Percentiles rank a stretch among this genome's conserved stretches.
Conservation (phyloP, 495 filamentous ascomycete genomes). For the Penicillium longicatenatum region DNA sequence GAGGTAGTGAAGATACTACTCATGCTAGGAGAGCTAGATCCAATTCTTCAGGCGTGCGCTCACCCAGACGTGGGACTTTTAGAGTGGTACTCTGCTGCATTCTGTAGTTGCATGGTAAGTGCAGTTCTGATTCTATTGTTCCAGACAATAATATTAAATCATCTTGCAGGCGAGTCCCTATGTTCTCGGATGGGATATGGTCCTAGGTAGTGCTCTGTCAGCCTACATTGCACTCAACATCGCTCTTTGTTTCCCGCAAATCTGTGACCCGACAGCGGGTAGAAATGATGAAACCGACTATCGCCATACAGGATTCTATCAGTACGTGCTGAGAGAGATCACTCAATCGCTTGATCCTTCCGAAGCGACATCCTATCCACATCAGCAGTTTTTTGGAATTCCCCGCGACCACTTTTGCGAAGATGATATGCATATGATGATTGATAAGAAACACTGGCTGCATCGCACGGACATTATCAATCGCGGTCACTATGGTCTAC, state of each 20-base stretch:
- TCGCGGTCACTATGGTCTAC: slow-evolving; percentile 6
- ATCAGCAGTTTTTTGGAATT: slow-evolving; percentile 16
- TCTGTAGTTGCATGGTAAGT: slow-evolving; percentile 13
- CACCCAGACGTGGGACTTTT: slow-evolving; percentile 11
- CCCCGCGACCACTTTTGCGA: slow-evolving; percentile 5
- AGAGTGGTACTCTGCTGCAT: slow-evolving; percentile 5
- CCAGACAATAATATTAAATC: neutral
- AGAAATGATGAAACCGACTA: slow-evolving; percentile 14
- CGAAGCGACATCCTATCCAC: slow-evolving; percentile 7
- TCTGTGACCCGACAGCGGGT: slow-evolving; percentile 11
- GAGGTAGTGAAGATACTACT: slow-evolving; percentile 13
- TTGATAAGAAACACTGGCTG: slow-evolving; percentile 7
- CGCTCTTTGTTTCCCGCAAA: slow-evolving; percentile 9
- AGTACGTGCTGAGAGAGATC: slow-evolving; percentile 7
- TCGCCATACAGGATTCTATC: slow-evolving; percentile 14
- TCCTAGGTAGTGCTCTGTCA: neutral
- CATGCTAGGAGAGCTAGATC: slow-evolving; percentile 11
- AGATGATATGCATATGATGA: neutral
- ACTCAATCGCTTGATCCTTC: neutral
- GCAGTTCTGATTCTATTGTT: neutral
- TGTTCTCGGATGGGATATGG: slow-evolving; percentile 9
- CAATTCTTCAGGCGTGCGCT: slow-evolving; percentile 14
- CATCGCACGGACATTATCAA: slow-evolving; percentile 9
- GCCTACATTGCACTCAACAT: slow-evolving; percentile 15
- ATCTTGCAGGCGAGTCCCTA: slow-evolving; percentile 6